Conservation (phyloP, 2,329 filamentous ascomycete genomes). For the Phyllosticta ampelicida region DNA sequence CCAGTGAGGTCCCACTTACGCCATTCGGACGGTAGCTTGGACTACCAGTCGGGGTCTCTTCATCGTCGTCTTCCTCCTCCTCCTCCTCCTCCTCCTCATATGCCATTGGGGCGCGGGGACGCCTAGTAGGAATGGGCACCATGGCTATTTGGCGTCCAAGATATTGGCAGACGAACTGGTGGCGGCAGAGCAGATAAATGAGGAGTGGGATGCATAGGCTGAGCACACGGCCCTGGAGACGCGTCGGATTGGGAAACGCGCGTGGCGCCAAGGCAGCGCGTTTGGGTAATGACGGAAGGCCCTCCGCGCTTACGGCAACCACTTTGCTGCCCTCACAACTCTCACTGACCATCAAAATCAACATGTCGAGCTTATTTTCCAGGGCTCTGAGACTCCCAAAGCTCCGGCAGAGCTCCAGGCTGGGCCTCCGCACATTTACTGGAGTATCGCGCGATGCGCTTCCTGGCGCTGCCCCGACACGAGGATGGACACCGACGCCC, state of each 20-base stretch:
- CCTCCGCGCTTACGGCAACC: neutral
- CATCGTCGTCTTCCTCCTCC: neutral
- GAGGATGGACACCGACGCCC: constrained; percentile 36
- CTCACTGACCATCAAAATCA: neutral
- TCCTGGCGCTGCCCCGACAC: constrained; percentile 16
- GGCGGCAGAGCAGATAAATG: neutral
- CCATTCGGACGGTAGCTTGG: constrained; percentile 2
- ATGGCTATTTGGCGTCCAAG: neutral
- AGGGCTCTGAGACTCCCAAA: constrained; percentile 16
- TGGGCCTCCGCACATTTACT: constrained; percentile 17
- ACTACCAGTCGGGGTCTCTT: neutral
- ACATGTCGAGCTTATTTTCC: constrained; percentile 25
- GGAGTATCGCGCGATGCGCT: constrained; percentile 11
- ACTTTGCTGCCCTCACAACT: neutral
- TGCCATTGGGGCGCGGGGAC: neutral
- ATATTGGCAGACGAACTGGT: neutral
- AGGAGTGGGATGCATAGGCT: neutral
- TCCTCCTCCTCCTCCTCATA: constrained; percentile 1
- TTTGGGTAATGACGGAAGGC: neutral
- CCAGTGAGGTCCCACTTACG: neutral
- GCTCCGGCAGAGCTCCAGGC: constrained; percentile 10
- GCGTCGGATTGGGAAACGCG: constrained; percentile 1
- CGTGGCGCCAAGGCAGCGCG: constrained; percentile 3
- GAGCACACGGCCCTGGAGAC: neutral
- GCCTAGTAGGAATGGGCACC: constrained; percentile 5